phyloP scores from a whole-genome alignment of 441 rosid species.

The Euphorbia celastroides region DNA sequence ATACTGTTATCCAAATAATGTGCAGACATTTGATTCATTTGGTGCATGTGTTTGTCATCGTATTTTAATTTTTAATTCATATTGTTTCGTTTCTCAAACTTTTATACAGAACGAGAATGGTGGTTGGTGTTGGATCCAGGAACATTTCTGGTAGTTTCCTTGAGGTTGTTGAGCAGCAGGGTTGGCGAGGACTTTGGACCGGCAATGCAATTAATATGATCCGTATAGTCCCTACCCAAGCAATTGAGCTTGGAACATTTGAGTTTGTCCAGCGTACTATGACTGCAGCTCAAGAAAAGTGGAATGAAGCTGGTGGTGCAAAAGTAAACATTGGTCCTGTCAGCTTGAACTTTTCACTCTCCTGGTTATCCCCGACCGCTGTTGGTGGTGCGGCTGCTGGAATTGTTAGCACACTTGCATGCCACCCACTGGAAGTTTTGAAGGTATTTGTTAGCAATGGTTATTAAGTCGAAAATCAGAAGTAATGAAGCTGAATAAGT shows the following conservation, averaged over 20 bases:
- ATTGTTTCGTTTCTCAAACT: conserved; percentile 12
- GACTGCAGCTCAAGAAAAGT: conserved; percentile 68
- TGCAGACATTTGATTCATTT: background rate
- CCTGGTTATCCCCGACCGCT: conserved; percentile 93
- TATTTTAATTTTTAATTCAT: background rate
- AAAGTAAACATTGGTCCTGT: conserved; percentile 60
- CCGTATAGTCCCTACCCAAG: conserved; percentile 92
- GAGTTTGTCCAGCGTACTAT: conserved; percentile 80
- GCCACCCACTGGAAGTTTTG: conserved; percentile 98
- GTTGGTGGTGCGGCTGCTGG: conserved; percentile 99
- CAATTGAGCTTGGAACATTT: conserved; percentile 88
- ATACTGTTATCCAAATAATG: background rate
- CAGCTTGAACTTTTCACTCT: conserved; percentile 53
- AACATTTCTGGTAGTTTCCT: conserved; percentile 81
- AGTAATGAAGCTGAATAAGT: background rate
- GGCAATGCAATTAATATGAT: conserved; percentile 92
- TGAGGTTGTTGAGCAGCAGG: conserved; percentile 81
- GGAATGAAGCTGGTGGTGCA: conserved; percentile 46
- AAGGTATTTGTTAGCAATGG: conserved; percentile 47
- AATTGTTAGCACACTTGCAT: conserved; percentile 73
- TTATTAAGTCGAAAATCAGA: background rate
- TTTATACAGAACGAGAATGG: conserved; percentile 87
- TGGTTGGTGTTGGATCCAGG: conserved; percentile 94
- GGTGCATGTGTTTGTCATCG: background rate
- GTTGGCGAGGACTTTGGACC: conserved; percentile 98